Conservation (phyloP, 768 basidiomycete genomes). For the Leccinum disarticulatum region DNA sequence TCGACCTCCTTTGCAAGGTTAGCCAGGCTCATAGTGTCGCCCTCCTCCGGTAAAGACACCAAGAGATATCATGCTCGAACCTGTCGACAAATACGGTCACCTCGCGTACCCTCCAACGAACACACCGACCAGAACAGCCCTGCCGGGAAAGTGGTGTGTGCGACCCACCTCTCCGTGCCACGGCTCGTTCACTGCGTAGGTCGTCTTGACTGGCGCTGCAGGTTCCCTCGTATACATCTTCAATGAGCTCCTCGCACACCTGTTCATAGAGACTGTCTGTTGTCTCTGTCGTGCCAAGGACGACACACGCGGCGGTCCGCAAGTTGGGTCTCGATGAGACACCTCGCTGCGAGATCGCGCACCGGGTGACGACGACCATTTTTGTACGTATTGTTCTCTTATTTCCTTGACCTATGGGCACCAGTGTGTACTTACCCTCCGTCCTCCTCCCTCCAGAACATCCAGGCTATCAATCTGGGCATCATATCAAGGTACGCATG, state of each 20-base stretch:
- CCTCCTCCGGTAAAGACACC: conserved; percentile 32
- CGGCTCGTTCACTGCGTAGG: background rate
- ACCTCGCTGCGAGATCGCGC: too few species aligned
- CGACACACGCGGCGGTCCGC: conserved; percentile 24
- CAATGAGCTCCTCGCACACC: conserved; percentile 32
- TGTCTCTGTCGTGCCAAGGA: conserved; percentile 50
- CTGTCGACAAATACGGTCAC: conserved; percentile 35
- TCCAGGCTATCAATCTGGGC: too few species aligned
- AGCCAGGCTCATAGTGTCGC: conserved; percentile 39
- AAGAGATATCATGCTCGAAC: conserved; percentile 40
- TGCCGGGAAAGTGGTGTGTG: conserved; percentile 17
- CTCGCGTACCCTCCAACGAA: conserved; percentile 3
- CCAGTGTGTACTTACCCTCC: too few species aligned
- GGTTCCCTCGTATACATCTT: conserved; percentile 56
- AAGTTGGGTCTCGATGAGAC: too few species aligned
- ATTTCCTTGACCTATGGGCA: too few species aligned
- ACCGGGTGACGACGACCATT: too few species aligned
- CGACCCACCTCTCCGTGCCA: background rate
- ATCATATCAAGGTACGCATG: too few species aligned
- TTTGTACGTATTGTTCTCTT: too few species aligned
- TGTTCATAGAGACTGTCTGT: conserved; percentile 32
- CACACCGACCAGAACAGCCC: conserved; percentile 13
- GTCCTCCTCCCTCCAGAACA: too few species aligned
- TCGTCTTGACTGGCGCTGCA: conserved; percentile 51
- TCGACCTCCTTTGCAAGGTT: conserved; percentile 26